phyloP scores from a whole-genome alignment of 2,329 filamentous ascomycete genomes.

The Drechslerella stenobrocha region DNA sequence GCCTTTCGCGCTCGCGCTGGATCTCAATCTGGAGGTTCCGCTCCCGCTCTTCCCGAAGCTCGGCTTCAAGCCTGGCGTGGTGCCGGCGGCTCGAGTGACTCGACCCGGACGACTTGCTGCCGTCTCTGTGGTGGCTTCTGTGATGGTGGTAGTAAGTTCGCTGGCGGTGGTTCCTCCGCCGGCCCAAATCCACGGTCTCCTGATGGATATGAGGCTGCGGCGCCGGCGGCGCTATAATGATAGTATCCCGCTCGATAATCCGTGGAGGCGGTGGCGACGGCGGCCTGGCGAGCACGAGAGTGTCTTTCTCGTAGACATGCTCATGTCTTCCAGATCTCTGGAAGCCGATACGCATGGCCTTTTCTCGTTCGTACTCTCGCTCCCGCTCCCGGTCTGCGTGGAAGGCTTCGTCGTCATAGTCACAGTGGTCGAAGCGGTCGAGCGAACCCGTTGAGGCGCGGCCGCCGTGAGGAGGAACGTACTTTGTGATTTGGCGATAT shows the following conservation, averaged over 20 bases:
- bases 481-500: constrained; percentile 40
- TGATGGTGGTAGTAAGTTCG: constrained; percentile 45
- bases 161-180: constrained; percentile 43
- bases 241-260: constrained; percentile 46
- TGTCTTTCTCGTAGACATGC: constrained; percentile 46
- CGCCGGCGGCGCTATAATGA: constrained; percentile 38
- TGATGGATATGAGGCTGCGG: constrained; percentile 37
- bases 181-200: constrained; percentile 27
- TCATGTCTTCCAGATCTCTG: constrained; percentile 39
- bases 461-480: constrained; percentile 25
- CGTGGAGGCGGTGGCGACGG: constrained; percentile 42
- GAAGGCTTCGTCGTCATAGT: constrained; percentile 43
- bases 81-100: constrained; percentile 41
- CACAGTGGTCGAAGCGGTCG: constrained; percentile 30
- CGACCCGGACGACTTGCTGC: constrained; percentile 38
- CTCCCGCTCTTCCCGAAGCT: constrained; percentile 43
- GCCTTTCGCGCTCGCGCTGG: constrained; percentile 39
- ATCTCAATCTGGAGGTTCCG: constrained; percentile 45
- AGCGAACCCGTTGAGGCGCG: constrained; percentile 41
- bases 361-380: constrained; percentile 42
- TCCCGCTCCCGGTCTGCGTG: constrained; percentile 42
- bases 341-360: constrained; percentile 20
- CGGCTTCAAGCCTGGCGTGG: constrained; percentile 26
- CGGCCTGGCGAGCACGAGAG: constrained; percentile 35
- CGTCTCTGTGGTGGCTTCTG: constrained; percentile 38